These are phyloP conservation scores for Phoma sp. DNA, from an alignment of 2,329 filamentous ascomycete genomes.

Conservation along the genomic window DNA sequence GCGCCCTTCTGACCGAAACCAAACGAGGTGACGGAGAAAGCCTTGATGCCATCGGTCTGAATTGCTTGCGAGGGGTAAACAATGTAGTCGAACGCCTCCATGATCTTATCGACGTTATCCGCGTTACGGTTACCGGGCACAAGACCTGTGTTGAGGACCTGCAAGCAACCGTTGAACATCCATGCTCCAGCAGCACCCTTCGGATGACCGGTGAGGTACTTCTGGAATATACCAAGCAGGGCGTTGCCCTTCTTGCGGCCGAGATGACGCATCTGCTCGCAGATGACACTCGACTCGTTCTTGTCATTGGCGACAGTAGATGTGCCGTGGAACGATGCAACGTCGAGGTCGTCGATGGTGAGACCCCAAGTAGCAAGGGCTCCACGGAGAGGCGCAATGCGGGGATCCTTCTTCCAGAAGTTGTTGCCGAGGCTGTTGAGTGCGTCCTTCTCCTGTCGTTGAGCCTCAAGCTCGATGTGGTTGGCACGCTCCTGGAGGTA, in stretches of 20 bases:
- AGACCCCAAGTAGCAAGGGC: slow-evolving; percentile 97
- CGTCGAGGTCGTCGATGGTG: slow-evolving; percentile 91
- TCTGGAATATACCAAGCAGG: slow-evolving; percentile 96
- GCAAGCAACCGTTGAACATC: slow-evolving; percentile 99
- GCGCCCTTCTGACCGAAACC: slow-evolving; percentile 99
- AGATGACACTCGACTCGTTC: slow-evolving; percentile 98
- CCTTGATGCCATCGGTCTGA: slow-evolving; percentile 97
- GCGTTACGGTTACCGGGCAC: slow-evolving; percentile 98
- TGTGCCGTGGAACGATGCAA: slow-evolving; percentile 98
- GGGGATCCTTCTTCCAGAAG: slow-evolving; percentile 97
- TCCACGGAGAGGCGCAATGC: slow-evolving; percentile 93
- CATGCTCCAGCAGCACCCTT: slow-evolving; percentile 99
- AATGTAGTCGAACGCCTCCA: slow-evolving; percentile 98
- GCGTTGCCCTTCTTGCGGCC: slow-evolving; percentile 97
- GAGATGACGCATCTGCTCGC: slow-evolving; percentile 92
- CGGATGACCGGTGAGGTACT: slow-evolving; percentile 97
- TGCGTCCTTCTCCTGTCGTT: slow-evolving; percentile 90
- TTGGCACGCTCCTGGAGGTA: slow-evolving; percentile 83
- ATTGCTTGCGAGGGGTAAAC: slow-evolving; percentile 95
- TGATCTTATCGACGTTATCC: slow-evolving; percentile 93
- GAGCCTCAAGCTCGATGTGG: slow-evolving; percentile 88
- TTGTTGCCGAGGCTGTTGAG: slow-evolving; percentile 93
- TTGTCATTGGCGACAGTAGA: slow-evolving; percentile 99
- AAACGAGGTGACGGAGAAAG: slow-evolving; percentile 98
- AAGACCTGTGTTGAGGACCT: slow-evolving; percentile 91